A percentile compares a stretch with the other conserved stretches of the same genome.
These are phyloP conservation scores for Haplosporangium gracile DNA, from an alignment of 192 early-diverging fungal genomes.

Conservation along the genomic window DNA sequence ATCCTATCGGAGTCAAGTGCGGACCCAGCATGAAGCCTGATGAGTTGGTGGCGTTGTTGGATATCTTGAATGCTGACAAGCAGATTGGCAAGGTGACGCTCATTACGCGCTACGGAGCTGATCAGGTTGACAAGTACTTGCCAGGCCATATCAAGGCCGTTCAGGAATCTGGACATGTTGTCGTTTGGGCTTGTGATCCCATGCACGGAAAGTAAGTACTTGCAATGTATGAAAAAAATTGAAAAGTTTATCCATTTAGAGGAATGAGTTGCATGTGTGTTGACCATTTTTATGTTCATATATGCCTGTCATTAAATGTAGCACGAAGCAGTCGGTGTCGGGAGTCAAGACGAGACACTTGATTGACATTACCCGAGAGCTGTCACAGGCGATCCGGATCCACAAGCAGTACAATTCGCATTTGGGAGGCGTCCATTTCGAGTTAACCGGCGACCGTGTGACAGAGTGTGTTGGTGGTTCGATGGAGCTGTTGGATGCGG, in stretches of 20 bases:
- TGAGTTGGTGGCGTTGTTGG: slow-evolving; percentile 84
- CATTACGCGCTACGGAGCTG: slow-evolving; percentile 92
- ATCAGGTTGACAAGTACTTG: slow-evolving; percentile 83
- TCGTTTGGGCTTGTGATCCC: slow-evolving; percentile 96
- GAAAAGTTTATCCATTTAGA: neutral
- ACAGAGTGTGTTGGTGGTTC: slow-evolving; percentile 96
- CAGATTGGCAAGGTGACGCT: slow-evolving; percentile 93
- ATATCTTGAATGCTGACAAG: slow-evolving; percentile 86
- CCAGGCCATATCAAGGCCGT: slow-evolving; percentile 92
- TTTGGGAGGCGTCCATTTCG: slow-evolving; percentile 93
- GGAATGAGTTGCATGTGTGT: neutral
- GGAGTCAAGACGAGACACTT: slow-evolving; percentile 93
- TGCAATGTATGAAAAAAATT: too few species aligned
- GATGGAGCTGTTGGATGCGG: slow-evolving; percentile 85
- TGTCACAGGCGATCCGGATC: slow-evolving; percentile 83
- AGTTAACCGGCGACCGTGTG: slow-evolving; percentile 94
- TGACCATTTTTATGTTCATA: neutral
- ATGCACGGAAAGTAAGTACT: slow-evolving; percentile 91
- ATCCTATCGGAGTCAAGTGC: slow-evolving; percentile 96
- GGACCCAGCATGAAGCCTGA: slow-evolving; percentile 89
- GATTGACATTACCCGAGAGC: slow-evolving; percentile 88
- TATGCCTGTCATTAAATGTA: neutral
- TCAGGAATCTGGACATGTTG: slow-evolving; percentile 80
- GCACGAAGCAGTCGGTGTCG: slow-evolving; percentile 79
- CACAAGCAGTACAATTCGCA: slow-evolving; percentile 78